phyloP scores from a whole-genome alignment of 2,329 filamentous ascomycete genomes.

The Dothidotthia symphoricarpi region DNA sequence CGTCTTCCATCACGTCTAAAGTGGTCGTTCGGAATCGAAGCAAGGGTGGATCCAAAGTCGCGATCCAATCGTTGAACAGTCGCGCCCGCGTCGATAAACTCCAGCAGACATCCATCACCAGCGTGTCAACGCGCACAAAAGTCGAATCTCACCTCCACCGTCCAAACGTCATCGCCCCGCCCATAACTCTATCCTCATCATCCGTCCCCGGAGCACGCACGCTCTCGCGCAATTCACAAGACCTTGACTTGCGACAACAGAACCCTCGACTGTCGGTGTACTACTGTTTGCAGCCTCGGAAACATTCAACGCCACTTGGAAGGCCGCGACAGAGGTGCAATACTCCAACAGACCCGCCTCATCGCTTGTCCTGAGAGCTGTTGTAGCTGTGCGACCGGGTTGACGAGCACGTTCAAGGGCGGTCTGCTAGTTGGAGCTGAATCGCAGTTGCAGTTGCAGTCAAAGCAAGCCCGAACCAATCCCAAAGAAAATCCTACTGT shows the following conservation, averaged over 20 bases:
- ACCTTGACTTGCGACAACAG: background rate
- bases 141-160: background rate
- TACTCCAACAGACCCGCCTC: background rate
- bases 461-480: too few species aligned
- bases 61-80: slow-evolving; percentile 8
- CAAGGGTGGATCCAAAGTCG: background rate
- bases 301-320: too few species aligned
- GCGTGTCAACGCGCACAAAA: background rate
- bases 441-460: too few species aligned
- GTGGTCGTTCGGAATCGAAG: background rate
- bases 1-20: too few species aligned
- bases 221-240: background rate
- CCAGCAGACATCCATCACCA: slow-evolving; percentile 5
- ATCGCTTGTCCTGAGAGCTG: background rate
- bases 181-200: background rate
- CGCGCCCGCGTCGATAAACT: slow-evolving; percentile 6
- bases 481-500: background rate
- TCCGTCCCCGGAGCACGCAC: background rate
- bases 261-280: too few species aligned
- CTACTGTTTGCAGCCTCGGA: too few species aligned
- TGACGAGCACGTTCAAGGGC: too few species aligned
- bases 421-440: too few species aligned
- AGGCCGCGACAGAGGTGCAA: background rate
- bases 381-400: too few species aligned
- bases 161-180: background rate